These are phyloP conservation scores for Suillus alpinus DNA, from an alignment of 768 basidiomycete genomes.

Conservation along the genomic window DNA sequence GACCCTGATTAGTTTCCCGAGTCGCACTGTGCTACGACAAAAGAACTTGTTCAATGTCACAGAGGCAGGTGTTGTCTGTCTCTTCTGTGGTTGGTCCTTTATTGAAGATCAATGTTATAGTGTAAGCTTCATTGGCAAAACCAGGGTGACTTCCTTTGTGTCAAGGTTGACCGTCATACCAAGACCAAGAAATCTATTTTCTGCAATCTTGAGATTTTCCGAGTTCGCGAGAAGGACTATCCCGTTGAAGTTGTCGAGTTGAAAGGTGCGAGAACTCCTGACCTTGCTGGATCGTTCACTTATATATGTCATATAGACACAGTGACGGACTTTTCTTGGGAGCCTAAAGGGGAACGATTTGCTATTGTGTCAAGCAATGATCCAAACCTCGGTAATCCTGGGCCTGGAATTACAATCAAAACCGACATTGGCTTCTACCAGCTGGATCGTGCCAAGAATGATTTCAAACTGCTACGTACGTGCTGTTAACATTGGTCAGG, in stretches of 20 bases:
- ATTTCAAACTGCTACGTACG: conserved; percentile 88
- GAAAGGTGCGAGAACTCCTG: conserved; percentile 58
- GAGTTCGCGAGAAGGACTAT: conserved; percentile 94
- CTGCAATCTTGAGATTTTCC: conserved; percentile 97
- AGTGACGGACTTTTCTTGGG: conserved; percentile 97
- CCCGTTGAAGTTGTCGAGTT: conserved; percentile 97
- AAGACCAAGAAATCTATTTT: conserved; percentile 99
- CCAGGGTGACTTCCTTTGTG: conserved; percentile 96
- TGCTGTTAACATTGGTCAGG: conserved; percentile 8
- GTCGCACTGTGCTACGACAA: conserved; percentile 76
- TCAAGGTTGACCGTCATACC: conserved; percentile 97
- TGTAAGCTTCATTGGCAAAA: conserved; percentile 99
- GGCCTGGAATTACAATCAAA: conserved; percentile 91
- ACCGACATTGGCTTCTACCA: conserved; percentile 97
- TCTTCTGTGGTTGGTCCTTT: conserved; percentile 2
- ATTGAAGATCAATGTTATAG: conserved; percentile 38
- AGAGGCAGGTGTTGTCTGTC: conserved; percentile 58
- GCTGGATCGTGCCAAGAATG: conserved; percentile 87
- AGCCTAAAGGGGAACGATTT: conserved; percentile 96
- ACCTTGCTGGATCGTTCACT: conserved; percentile 2
- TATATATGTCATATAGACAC: conserved; percentile 54
- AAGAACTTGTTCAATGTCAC: conserved; percentile 99
- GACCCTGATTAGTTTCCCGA: conserved; percentile 87
- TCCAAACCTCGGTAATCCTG: conserved; percentile 87
- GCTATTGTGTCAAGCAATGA: conserved; percentile 93